Evolutionary conservation across 139 green algal genomes (phyloP).

Genomic region (Astrephomene gubernaculifera): DNA sequence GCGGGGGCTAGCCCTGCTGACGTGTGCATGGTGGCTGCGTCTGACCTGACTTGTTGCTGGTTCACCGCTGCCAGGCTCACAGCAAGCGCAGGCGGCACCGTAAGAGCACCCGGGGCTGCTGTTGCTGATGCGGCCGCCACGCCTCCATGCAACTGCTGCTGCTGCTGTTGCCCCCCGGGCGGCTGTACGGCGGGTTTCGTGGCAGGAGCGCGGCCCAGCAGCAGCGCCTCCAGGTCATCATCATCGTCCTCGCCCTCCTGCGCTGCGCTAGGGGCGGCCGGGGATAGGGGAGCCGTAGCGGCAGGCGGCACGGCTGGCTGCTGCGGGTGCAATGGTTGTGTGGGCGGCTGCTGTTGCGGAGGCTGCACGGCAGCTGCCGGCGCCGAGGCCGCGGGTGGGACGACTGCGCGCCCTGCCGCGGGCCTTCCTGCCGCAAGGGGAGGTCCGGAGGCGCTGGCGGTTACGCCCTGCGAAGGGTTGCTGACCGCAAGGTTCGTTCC

Average conservation of each 20-base stretch:
- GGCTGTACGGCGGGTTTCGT: background rate
- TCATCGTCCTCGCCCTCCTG: background rate
- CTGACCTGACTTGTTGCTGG: no score
- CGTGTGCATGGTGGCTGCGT: no score
- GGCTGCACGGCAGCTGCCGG: background rate
- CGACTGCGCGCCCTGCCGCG: no score
- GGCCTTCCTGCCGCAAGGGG: no score
- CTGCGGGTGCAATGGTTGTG: background rate
- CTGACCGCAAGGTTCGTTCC: no score
- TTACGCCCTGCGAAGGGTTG: no score
- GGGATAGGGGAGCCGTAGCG: background rate
- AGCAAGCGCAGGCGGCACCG: background rate
- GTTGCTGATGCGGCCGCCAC: background rate
- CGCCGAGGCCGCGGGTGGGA: no score
- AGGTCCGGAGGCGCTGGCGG: no score
- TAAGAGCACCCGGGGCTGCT: background rate
- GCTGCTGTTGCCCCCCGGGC: background rate
- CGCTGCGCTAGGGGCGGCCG: background rate
- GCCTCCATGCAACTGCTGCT: no score
- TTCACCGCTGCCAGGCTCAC: background rate
- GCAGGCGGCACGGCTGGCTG: background rate
- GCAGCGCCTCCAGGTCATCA: slow-evolving; percentile 1
- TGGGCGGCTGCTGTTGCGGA: background rate
- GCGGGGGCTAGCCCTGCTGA: no score
- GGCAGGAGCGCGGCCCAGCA: background rate